A percentile compares a stretch with the other conserved stretches of the same genome.
Evolutionary conservation across 78 protist species (phyloP).

Genomic region (Trichosphaerium sp.): DNA sequence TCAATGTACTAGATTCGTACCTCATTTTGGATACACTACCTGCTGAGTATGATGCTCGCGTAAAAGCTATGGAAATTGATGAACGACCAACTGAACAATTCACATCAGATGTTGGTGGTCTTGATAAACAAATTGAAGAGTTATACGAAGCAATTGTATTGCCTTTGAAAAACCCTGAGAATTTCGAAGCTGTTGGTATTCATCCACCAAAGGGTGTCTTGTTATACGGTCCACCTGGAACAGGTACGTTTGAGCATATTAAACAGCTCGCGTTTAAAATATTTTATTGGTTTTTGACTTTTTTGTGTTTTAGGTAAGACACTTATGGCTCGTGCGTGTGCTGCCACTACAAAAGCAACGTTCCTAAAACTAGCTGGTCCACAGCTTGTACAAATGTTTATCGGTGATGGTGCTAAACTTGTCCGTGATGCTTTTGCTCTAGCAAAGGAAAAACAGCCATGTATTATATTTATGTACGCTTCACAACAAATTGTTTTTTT

Average conservation of each 20-base stretch:
- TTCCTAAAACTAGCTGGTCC: slow-evolving; percentile 98
- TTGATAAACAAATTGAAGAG: slow-evolving; percentile 94
- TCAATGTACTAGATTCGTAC: too few species aligned
- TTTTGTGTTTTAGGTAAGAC: too few species aligned
- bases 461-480: slow-evolving; percentile 3
- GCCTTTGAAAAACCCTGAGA: slow-evolving; percentile 91
- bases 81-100: slow-evolving; percentile 96
- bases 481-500: too few species aligned
- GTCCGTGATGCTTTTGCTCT: slow-evolving; percentile 99
- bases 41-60: slow-evolving; percentile 96
- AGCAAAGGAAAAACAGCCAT: slow-evolving; percentile 89
- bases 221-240: slow-evolving; percentile 92
- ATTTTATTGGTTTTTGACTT: too few species aligned
- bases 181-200: slow-evolving; percentile 81
- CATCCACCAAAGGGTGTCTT: slow-evolving; percentile 73
- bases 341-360: slow-evolving; percentile 92
- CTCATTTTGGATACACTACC: slow-evolving; percentile 92
- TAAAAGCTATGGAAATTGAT: slow-evolving; percentile 99
- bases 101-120: slow-evolving; percentile 96
- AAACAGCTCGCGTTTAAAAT: too few species aligned
- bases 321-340: slow-evolving; percentile 97
- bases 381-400: slow-evolving; percentile 96
- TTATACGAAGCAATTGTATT: slow-evolving; percentile 94
- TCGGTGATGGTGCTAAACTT: slow-evolving; percentile 99
- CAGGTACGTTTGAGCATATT: slow-evolving; percentile 21